Evolutionary conservation across 306 rosid genomes (phyloP).

Genomic region (Trifolium subterraneum): DNA sequence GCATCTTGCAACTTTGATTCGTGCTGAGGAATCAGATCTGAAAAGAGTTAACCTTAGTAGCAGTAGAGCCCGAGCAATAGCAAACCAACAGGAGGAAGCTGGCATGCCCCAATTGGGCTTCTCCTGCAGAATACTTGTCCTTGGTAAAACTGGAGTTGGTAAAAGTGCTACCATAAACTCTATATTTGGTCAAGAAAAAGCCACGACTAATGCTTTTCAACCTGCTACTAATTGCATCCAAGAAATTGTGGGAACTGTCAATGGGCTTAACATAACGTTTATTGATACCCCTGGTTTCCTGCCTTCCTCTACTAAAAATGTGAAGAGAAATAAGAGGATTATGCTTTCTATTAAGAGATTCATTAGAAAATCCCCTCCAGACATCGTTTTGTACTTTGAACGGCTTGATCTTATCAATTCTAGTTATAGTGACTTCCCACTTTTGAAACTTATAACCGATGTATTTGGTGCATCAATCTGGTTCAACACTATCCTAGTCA

Average conservation of each 20-base stretch:
- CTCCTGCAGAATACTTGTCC: slow-evolving; percentile 82
- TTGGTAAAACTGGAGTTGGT: slow-evolving; percentile 97
- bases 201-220: slow-evolving; percentile 81
- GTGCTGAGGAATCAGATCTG: slow-evolving; percentile 72
- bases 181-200: slow-evolving; percentile 76
- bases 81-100: slow-evolving; percentile 68
- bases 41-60: slow-evolving; percentile 62
- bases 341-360: slow-evolving; percentile 78
- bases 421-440: slow-evolving; percentile 58
- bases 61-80: slow-evolving; percentile 57
- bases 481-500: slow-evolving; percentile 89
- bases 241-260: slow-evolving; percentile 78
- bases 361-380: slow-evolving; percentile 87
- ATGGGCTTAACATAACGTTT: slow-evolving; percentile 70
- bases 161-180: slow-evolving; percentile 99
- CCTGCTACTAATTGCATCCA: slow-evolving; percentile 84
- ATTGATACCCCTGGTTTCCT: slow-evolving; percentile 96
- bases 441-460: slow-evolving; percentile 78
- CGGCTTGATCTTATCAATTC: slow-evolving; percentile 74
- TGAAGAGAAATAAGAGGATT: slow-evolving; percentile 81
- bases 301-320: slow-evolving; percentile 60
- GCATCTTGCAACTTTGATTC: slow-evolving; percentile 87
- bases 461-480: slow-evolving; percentile 87
- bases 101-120: slow-evolving; percentile 67
- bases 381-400: slow-evolving; percentile 85